A percentile compares a stretch with the other conserved stretches of the same genome.
Conservation (phyloP, 371 early-diverging fungal genomes). For the Blakeslea trispora region DNA sequence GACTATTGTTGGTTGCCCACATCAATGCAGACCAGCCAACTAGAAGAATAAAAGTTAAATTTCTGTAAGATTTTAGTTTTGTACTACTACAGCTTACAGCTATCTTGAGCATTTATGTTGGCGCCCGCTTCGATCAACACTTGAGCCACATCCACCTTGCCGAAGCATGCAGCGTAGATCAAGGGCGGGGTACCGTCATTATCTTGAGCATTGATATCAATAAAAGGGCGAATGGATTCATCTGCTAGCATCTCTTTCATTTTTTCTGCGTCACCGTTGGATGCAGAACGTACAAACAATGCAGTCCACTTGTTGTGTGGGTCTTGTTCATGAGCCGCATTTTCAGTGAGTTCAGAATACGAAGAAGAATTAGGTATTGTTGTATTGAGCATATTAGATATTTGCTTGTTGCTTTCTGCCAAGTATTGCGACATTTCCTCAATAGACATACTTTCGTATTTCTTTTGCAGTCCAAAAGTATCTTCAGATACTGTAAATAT, state of each 20-base stretch:
- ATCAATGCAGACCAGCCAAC: conserved; percentile 95
- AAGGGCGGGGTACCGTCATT: conserved; percentile 85
- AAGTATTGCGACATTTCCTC: conserved; percentile 47
- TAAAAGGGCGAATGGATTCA: conserved; percentile 42
- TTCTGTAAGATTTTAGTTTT: no score
- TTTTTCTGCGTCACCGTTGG: conserved; percentile 92
- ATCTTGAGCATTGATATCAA: conserved; percentile 82
- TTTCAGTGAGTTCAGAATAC: background rate
- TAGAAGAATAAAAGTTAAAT: conserved; percentile 30
- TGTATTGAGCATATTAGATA: conserved; percentile 35
- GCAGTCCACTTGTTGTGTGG: conserved; percentile 55
- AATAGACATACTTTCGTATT: conserved; percentile 51
- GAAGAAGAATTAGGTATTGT: conserved; percentile 7
- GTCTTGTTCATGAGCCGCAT: conserved; percentile 13
- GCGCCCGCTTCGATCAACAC: conserved; percentile 78
- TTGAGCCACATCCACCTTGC: conserved; percentile 69
- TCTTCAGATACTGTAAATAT: conserved; percentile 4
- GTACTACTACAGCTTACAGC: conserved; percentile 32
- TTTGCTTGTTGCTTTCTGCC: conserved; percentile 46
- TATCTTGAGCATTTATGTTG: conserved; percentile 76
- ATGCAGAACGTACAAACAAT: conserved; percentile 62
- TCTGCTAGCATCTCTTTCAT: conserved; percentile 67
- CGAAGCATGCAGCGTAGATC: conserved; percentile 90
- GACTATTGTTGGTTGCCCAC: conserved; percentile 93
- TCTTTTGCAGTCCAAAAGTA: conserved; percentile 21